Percentiles rank a stretch among this genome's conserved stretches.
phyloP scores from a whole-genome alignment of 257 asterid species.

The Nicotiana otophora region DNA sequence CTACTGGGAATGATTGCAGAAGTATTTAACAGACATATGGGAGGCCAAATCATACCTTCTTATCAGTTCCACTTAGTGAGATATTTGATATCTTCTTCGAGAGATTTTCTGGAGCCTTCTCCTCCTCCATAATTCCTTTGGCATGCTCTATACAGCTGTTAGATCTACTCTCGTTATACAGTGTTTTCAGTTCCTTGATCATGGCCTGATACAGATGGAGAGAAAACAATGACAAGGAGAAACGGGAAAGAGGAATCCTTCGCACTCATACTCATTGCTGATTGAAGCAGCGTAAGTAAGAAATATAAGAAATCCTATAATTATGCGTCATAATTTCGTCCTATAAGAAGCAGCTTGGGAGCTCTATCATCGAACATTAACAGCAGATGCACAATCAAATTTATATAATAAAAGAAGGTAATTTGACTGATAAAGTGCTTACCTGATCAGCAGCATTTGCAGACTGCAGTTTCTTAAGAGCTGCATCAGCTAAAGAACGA shows the following conservation, averaged over 20 bases:
- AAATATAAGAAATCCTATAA: neutral
- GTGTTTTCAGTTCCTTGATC: constrained; percentile 59
- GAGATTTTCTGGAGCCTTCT: constrained; percentile 79
- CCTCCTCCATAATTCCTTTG: constrained; percentile 80
- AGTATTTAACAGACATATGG: neutral
- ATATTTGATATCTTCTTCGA: constrained; percentile 62
- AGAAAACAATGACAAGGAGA: neutral
- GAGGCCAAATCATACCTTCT: constrained; percentile 42
- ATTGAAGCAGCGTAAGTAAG: neutral
- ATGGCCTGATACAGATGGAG: constrained; percentile 38
- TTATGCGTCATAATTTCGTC: neutral
- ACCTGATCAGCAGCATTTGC: constrained; percentile 57
- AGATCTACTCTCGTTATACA: constrained; percentile 61
- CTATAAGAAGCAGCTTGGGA: constrained; percentile 1
- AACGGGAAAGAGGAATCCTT: neutral
- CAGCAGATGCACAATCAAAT: neutral
- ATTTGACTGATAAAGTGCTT: constrained; percentile 9
- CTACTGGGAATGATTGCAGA: neutral
- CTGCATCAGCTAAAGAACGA: constrained; percentile 55
- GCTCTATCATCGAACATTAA: neutral
- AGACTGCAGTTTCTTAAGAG: constrained; percentile 55
- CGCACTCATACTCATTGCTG: neutral
- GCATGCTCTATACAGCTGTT: constrained; percentile 90
- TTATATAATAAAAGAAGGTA: neutral
- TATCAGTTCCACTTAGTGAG: constrained; percentile 60